Base-by-base conservation (phyloP, 2,329 filamentous ascomycete species). In the Trichophyton rubrum region DNA sequence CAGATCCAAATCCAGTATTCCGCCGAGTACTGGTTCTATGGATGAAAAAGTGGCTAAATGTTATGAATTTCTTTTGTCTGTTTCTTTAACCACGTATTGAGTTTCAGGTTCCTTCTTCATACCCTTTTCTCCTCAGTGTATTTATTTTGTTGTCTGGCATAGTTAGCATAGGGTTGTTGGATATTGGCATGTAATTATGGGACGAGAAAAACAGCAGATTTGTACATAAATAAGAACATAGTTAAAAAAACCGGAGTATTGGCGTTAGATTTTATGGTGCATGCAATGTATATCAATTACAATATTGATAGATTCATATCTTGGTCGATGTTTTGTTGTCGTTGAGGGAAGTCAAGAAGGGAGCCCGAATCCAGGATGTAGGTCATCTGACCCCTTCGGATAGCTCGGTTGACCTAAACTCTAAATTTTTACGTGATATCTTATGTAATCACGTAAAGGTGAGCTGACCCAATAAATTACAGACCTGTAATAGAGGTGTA, bases 1-100 rank as follows among this genome's bases (percentile, higher is more conserved):
- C 69, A 74, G 0, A 91, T 96, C 66, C 77, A 85, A 63, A 83
- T 96, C 13, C 79, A 91, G 69, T 96, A 97, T 74, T 80, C 88
- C 35, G 85, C 91, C 47, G 83, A 91, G 80, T 96, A 89, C 67
- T 85, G 82, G 86, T 86, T 80, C 63, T 82, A 69, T 68, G 72
- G 67, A 11, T 66, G 65, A 53, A 30, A 13, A 20, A 1, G 9
- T 13, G 17, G 17, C 22, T 9, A 53, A 30, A 53, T 27, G 11
- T 22, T 4, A 53, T 33, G 13, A 5, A 53, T 53, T 53, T 4
- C 22, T 33, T 30, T 53, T n/a, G 49, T 33, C 3, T 13, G 3
- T 30, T n/a, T n/a, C n/a, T 1, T 15, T 53, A 8, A n/a, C n/a
- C 6, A 24, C 2, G 5, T n/a, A 8, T 30, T 13, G 3, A 4